Evolutionary conservation across 1,139 yeast species (phyloP), one percentile per base, ranked within the genome.

Genomic region (Pneumocystis jirovecii): DNA sequence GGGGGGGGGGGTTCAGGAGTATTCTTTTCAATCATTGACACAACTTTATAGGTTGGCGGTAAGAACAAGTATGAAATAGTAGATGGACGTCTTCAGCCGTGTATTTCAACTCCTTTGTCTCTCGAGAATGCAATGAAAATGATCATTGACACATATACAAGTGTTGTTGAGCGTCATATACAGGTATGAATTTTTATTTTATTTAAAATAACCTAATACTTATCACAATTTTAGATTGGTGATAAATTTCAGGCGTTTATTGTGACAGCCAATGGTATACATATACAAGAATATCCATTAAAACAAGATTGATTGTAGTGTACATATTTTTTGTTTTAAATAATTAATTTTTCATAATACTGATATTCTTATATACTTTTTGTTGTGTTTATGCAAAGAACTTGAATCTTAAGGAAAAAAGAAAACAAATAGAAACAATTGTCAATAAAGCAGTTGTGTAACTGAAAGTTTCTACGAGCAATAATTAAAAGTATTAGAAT

Each of bases 81-180:
- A 2, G 80, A 91, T 25, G 81, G 87, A 69, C 90, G 91, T 34
- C 82, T 80, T 21, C 80, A 80, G 66, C 86, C 84, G 75, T 84
- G 78, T 73, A 82, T 81, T 61, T 74, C 85, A 69, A 81, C 84
- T 72, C 87, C 82, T 72, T 80, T 93, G 74, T 76, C 82, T 61
- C 80, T 90, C 70, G 96, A 89, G 1, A 96, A 91, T 76, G 97
- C 90, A 34, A 78, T 93, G 72, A 82, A 85, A 71, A 79, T 93
- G 70, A 97, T 93, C 59, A 85, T 85, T 74, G 98, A 93, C 77
- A 96, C 98, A 7, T 93, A 93, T 74, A 82, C 90, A 19, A 89
- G 96, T 6, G 98, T 97, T 42, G 91, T 97, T 35, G 98, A 93
- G 78, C 87, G 98, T 80, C 97, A 95, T 76, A 93, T 93, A 72